Evolutionary conservation across 192 early-diverging fungal species (phyloP).

Genomic region (Backusella morwellensis): DNA sequence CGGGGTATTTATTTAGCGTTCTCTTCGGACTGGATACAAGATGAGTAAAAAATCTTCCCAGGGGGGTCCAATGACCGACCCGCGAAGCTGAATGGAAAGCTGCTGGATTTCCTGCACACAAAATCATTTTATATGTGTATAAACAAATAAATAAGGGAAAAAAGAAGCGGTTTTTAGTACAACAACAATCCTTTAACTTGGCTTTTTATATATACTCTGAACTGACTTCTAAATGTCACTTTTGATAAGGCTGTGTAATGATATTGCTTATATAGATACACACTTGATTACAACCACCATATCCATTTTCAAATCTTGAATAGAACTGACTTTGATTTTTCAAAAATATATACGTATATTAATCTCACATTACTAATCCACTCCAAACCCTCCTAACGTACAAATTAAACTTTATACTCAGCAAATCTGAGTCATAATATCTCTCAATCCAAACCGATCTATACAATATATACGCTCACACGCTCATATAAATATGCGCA

Average conservation of each 20-base stretch:
- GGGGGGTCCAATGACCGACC: not conserved
- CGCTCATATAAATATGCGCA: too few species aligned
- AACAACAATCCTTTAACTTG: not conserved
- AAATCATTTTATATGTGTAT: not conserved
- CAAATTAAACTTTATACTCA: too few species aligned
- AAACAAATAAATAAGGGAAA: not conserved
- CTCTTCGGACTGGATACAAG: not conserved
- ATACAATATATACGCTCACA: too few species aligned
- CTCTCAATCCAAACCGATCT: too few species aligned
- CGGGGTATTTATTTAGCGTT: not conserved
- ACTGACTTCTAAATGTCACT: not conserved
- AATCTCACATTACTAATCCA: not conserved
- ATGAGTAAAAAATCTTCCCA: conserved; percentile 4
- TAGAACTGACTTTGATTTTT: too few species aligned
- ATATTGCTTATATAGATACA: too few species aligned
- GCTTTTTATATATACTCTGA: not conserved
- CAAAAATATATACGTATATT: too few species aligned
- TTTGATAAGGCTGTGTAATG: not conserved
- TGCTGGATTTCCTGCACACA: not conserved
- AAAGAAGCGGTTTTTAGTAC: not conserved
- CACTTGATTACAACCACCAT: too few species aligned
- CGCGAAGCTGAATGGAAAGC: not conserved
- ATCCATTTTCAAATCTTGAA: too few species aligned
- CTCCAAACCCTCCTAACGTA: not conserved
- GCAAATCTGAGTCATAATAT: too few species aligned